Evolutionary conservation across 306 rosid genomes (phyloP), one percentile per base, ranked within the genome.

Genomic region (Alnus glutinosa): DNA sequence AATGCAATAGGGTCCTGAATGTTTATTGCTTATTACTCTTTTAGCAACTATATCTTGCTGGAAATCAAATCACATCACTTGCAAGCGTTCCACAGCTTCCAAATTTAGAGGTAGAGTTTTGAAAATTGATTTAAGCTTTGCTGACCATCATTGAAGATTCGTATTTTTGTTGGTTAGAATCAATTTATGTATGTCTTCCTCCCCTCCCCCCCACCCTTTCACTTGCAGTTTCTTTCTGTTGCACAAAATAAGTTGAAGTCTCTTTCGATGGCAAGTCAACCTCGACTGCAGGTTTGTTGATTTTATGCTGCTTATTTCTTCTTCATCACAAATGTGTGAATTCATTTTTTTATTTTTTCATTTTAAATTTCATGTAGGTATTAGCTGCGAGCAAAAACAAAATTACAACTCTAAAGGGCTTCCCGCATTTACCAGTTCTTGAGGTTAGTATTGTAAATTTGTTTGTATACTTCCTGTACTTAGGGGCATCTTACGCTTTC

Each of bases 361-460:
- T 19, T 80, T 48, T 46, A 36, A 76, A 67, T 74, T 72, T 81
- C 83, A 18, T 90, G 80, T 81, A 95, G 98, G 99, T 93, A 71
- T 93, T 95, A 86, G 99, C 99, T 82, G 99, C 99, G 48, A 95
- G 99, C 92, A 95, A 91, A 86, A 95, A 95, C 86, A 95, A 82
- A 86, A 93, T 95, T 83, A 89, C 90, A 54, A 91, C 98, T 9
- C 91, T 95, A 0, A 90, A 93, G 88, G 98, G 99, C 44, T 95
- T 95, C 80, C 99, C 99, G 4, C 79, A 91, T 82, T 89, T 95
- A 79, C 99, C 99, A 0, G 90, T 82, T 67, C 99, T 95, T 74
- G 99, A 93, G 99, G 99, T 95, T 67, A 79, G 94, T 80, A 13
- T 77, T 74, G 59, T 30, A 68, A 46, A 76, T 49, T 49, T 58